phyloP scores from a whole-genome alignment of 768 basidiomycete species.

The Boletus vinaceobasis region DNA sequence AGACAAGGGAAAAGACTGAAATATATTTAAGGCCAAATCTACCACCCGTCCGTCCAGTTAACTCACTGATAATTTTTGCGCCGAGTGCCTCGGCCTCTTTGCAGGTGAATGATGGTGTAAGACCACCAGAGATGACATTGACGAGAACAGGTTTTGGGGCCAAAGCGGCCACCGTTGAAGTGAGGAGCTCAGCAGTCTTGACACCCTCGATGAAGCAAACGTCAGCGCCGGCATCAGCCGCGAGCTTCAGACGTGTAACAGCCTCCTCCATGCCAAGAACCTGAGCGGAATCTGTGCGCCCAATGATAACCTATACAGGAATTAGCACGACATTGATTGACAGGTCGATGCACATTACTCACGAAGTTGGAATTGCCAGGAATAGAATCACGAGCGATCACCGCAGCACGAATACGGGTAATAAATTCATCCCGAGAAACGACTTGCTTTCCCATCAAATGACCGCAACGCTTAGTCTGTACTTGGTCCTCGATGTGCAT shows the following conservation, averaged over 20 bases:
- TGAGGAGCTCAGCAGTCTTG: slow-evolving; percentile 60
- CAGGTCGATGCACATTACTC: slow-evolving; percentile 8
- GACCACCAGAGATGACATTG: slow-evolving; percentile 75
- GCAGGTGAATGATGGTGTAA: slow-evolving; percentile 71
- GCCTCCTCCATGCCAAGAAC: slow-evolving; percentile 80
- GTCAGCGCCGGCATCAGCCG: slow-evolving; percentile 71
- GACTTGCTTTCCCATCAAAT: slow-evolving; percentile 77
- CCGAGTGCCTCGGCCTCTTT: slow-evolving; percentile 66
- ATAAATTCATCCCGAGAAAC: slow-evolving; percentile 75
- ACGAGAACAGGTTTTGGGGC: slow-evolving; percentile 77
- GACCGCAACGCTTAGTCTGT: slow-evolving; percentile 77
- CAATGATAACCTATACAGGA: slow-evolving; percentile 56
- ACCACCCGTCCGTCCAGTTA: background rate
- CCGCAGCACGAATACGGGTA: slow-evolving; percentile 73
- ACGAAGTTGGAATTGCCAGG: slow-evolving; percentile 76
- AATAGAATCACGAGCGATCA: slow-evolving; percentile 71
- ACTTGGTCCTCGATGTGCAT: slow-evolving; percentile 83
- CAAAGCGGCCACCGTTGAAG: slow-evolving; percentile 60
- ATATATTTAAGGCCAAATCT: background rate
- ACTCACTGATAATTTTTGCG: slow-evolving; percentile 75
- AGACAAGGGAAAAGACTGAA: slow-evolving; percentile 71
- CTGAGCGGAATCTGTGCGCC: slow-evolving; percentile 75
- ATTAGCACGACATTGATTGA: background rate
- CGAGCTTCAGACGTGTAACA: slow-evolving; percentile 59
- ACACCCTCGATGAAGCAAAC: slow-evolving; percentile 84